Conservation (phyloP, 2,329 filamentous ascomycete species). For the Colletotrichum sp. region DNA sequence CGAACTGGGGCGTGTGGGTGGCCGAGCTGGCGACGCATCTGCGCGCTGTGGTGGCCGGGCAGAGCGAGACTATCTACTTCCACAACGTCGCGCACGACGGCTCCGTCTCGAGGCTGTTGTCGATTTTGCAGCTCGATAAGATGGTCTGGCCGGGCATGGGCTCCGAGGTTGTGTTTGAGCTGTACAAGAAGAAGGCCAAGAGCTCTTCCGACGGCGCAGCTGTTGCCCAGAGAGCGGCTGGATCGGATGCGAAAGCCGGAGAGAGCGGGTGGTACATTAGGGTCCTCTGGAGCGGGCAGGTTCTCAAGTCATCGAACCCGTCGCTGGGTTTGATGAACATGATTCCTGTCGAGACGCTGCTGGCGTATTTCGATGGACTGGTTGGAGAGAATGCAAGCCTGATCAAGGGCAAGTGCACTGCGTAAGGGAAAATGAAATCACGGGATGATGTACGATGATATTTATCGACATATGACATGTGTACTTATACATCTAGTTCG, state of each 20-base stretch:
- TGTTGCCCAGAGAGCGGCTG: neutral
- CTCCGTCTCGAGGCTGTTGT: conserved; percentile 69
- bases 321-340: conserved; percentile 72
- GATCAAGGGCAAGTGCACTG: conserved; percentile 40
- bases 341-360: conserved; percentile 67
- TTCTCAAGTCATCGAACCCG: conserved; percentile 71
- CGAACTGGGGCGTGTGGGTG: conserved; percentile 74
- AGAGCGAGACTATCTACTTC: conserved; percentile 54
- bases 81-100: conserved; percentile 87
- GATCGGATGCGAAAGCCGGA: neutral
- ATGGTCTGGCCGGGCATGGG: conserved; percentile 92
- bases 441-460: neutral
- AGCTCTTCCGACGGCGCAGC: neutral
- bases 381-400: conserved; percentile 59
- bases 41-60: conserved; percentile 52
- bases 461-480: neutral
- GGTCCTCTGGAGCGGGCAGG: conserved; percentile 73
- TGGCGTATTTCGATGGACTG: conserved; percentile 75
- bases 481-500: neutral
- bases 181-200: conserved; percentile 57
- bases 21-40: conserved; percentile 74
- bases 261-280: conserved; percentile 57
- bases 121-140: conserved; percentile 71
- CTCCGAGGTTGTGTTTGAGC: conserved; percentile 77
- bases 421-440: conserved; percentile 17